A percentile compares a stretch with the other conserved stretches of the same genome.
Conservation (phyloP, 2,329 filamentous ascomycete species). For the Teratosphaeria zuluensis region DNA sequence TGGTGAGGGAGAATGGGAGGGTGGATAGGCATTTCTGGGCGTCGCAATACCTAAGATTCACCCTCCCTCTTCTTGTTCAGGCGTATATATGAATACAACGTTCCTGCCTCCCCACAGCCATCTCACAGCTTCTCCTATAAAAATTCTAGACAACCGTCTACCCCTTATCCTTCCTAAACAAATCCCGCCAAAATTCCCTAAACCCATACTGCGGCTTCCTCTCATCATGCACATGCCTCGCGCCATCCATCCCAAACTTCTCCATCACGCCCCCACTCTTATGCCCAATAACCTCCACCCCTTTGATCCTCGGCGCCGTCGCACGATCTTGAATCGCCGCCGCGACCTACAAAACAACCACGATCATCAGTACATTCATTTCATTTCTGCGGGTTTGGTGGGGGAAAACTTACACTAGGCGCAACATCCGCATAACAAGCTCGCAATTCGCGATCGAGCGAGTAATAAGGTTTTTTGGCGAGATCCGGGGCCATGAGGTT, state of each 20-base stretch:
- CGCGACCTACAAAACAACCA: constrained; percentile 42
- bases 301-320: constrained; percentile 32
- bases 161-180: constrained; percentile 48
- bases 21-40: no score
- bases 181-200: constrained; percentile 78
- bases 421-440: constrained; percentile 81
- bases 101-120: no score
- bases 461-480: constrained; percentile 88
- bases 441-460: constrained; percentile 68
- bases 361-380: no score
- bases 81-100: no score
- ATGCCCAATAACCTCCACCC: constrained; percentile 32
- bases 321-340: constrained; percentile 64
- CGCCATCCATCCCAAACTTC: constrained; percentile 44
- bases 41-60: no score
- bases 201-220: constrained; percentile 71
- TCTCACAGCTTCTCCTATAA: no score
- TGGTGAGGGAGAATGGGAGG: no score
- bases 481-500: constrained; percentile 90
- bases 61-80: no score
- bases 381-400: no score
- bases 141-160: no score
- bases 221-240: constrained; percentile 62
- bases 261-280: constrained; percentile 50
- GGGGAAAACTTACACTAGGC: constrained; percentile 36